Conservation (phyloP, 1,284 basidiomycete species). For the Quambalaria eucalypti region DNA sequence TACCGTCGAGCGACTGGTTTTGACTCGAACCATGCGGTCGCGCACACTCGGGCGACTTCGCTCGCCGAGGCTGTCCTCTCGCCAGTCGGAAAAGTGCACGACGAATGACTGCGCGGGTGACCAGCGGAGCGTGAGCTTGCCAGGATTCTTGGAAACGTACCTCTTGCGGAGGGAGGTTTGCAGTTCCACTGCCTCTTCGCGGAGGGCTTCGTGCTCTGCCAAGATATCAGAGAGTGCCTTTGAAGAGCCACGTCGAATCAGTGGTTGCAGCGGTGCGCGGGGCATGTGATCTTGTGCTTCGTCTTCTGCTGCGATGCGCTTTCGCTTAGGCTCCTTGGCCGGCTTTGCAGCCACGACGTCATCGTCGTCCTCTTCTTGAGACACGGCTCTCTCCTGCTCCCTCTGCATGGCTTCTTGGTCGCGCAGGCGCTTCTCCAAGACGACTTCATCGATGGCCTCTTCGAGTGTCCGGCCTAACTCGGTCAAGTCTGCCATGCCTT, state of each 20-base stretch:
- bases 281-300: constrained; percentile 10
- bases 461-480: constrained; percentile 22
- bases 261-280: constrained; percentile 40
- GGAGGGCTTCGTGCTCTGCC: constrained; percentile 15
- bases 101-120: constrained; percentile 41
- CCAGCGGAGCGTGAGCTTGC: constrained; percentile 20
- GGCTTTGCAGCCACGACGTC: not conserved
- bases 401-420: constrained; percentile 25
- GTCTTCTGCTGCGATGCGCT: no score
- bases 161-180: constrained; percentile 19
- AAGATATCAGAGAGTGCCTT: constrained; percentile 17
- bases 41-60: no score
- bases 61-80: constrained; percentile 8
- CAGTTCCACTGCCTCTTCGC: constrained; percentile 17
- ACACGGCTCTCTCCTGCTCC: constrained; percentile 11
- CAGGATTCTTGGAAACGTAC: constrained; percentile 14
- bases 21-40: no score
- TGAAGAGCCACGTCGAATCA: constrained; percentile 34
- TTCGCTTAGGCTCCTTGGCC: no score
- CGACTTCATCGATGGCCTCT: constrained; percentile 40
- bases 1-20: no score
- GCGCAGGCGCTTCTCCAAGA: constrained; percentile 32
- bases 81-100: constrained; percentile 23
- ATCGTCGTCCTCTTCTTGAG: constrained; percentile 3
- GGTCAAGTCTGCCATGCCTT: constrained; percentile 10